Evolutionary conservation across 148 eudicot genomes (phyloP).

Genomic region (Rhododendron vialii): DNA sequence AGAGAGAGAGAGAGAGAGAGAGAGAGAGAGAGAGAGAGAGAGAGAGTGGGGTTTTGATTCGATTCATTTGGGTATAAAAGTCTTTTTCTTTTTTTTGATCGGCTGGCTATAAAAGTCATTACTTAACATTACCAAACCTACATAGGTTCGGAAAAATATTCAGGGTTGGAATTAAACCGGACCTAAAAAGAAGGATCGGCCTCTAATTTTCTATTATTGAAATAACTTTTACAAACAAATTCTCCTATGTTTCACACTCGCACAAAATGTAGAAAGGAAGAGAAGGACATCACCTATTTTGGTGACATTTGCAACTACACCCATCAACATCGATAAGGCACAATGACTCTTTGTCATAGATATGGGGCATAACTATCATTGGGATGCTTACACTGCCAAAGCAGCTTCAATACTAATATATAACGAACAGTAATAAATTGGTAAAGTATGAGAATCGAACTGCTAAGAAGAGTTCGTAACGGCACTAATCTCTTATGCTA

Average conservation of each 20-base stretch:
- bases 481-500: background rate
- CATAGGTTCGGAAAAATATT: no score
- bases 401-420: background rate
- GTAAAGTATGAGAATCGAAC: background rate
- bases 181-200: no score
- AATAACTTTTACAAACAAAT: background rate
- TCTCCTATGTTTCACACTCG: background rate
- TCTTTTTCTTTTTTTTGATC: no score
- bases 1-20: no score
- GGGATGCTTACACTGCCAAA: background rate
- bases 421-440: background rate
- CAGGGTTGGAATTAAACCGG: no score
- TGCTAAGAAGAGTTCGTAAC: background rate
- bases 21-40: no score
- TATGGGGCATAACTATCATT: background rate
- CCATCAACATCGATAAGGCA: background rate
- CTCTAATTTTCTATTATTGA: background rate
- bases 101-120: no score
- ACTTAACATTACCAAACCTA: no score
- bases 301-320: background rate
- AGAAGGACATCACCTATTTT: background rate
- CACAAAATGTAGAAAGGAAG: background rate
- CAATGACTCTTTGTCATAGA: background rate
- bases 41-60: no score
- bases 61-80: no score